Conservation (phyloP, 2,329 filamentous ascomycete genomes). For the Cordyceps militaris region DNA sequence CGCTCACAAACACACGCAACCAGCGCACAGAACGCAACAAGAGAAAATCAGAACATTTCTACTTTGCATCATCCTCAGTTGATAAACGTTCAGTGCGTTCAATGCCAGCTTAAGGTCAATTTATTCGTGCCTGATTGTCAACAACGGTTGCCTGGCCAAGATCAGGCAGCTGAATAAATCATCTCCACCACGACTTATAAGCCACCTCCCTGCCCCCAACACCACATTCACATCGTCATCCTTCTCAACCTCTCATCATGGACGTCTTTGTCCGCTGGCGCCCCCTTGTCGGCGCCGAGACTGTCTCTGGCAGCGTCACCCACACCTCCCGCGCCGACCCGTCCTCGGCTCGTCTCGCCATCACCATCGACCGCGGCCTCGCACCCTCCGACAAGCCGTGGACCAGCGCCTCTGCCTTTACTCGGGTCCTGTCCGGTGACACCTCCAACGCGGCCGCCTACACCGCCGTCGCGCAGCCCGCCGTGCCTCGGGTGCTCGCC, state of each 20-base stretch:
- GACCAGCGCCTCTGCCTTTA: conserved; percentile 19
- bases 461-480: conserved; percentile 25
- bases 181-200: conserved; percentile 1
- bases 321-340: not conserved
- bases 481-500: conserved; percentile 25
- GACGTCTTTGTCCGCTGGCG: conserved; percentile 13
- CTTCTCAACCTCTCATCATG: not conserved
- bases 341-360: not conserved
- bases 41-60: no score
- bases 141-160: not conserved
- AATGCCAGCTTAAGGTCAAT: not conserved
- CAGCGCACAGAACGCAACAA: no score
- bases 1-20: no score
- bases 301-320: not conserved
- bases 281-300: conserved; percentile 3
- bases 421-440: conserved; percentile 21
- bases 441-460: conserved; percentile 21
- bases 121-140: not conserved
- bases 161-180: conserved; percentile 5
- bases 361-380: not conserved
- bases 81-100: not conserved
- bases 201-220: not conserved
- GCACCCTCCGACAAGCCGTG: conserved; percentile 13
- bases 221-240: not conserved
- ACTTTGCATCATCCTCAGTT: no score